A percentile compares a stretch with the other conserved stretches of the same genome.
These are phyloP conservation scores for Plenodomus biglobosus DNA, from an alignment of 2,329 filamentous ascomycete species.

Conservation along the genomic window DNA sequence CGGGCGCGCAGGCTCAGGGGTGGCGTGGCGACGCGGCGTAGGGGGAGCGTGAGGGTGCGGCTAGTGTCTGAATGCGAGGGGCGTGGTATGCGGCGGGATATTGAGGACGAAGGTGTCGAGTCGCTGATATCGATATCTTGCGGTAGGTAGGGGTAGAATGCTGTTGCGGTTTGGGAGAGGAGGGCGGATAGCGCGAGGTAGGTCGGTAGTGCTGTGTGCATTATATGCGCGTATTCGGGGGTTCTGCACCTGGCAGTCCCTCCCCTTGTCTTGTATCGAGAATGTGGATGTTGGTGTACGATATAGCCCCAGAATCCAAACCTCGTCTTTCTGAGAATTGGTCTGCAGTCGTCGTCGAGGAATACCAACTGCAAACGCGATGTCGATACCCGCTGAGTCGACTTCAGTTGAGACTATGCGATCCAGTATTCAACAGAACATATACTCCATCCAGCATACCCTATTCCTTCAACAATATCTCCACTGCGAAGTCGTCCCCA, in stretches of 20 bases:
- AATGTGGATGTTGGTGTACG: not conserved
- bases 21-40: constrained; percentile 36
- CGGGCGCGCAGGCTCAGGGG: constrained; percentile 37
- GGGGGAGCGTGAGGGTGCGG: constrained; percentile 26
- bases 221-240: too few species aligned
- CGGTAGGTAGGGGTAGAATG: constrained; percentile 42
- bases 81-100: constrained; percentile 8
- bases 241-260: not conserved
- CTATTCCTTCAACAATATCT: too few species aligned
- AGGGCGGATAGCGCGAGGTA: constrained; percentile 30
- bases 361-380: too few species aligned
- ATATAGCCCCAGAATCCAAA: too few species aligned
- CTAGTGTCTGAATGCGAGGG: constrained; percentile 2
- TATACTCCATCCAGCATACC: too few species aligned
- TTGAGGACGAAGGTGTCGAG: constrained; percentile 1
- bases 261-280: not conserved
- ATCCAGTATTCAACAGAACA: too few species aligned
- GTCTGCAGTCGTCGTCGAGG: too few species aligned
- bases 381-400: too few species aligned
- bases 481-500: too few species aligned
- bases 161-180: constrained; percentile 28
- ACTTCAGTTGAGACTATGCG: too few species aligned
- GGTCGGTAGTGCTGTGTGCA: constrained; percentile 26
- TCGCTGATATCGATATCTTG: constrained; percentile 8
- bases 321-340: too few species aligned